A percentile compares a stretch with the other conserved stretches of the same genome.
These are phyloP conservation scores for Capronia americana DNA, from an alignment of 2,329 filamentous ascomycete species.

Conservation along the genomic window DNA sequence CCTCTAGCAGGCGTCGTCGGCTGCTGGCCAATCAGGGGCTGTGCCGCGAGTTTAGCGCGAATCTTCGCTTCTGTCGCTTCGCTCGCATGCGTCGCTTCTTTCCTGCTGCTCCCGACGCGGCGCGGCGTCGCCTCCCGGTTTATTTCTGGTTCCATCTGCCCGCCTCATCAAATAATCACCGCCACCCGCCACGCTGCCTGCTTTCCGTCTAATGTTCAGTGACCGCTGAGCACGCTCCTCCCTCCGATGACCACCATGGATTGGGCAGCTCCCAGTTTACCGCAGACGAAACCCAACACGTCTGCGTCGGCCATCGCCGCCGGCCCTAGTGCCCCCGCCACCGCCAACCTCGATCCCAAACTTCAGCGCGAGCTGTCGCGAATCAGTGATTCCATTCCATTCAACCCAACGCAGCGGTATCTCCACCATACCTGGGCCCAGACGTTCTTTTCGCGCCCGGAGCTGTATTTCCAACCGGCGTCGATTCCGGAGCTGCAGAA, in stretches of 20 bases:
- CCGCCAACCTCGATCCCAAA: conserved; percentile 50
- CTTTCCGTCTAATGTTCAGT: conserved; percentile 14
- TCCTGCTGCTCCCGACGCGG: not conserved
- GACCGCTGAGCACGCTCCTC: conserved; percentile 7
- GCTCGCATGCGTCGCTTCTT: not conserved
- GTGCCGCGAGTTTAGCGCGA: conserved; percentile 26
- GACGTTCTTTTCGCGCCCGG: conserved; percentile 86
- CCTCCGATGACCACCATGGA: conserved; percentile 28
- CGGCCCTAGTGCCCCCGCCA: conserved; percentile 24
- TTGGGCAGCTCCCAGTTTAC: conserved; percentile 37
- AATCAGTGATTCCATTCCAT: conserved; percentile 70
- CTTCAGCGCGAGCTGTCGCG: conserved; percentile 63
- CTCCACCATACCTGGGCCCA: conserved; percentile 92
- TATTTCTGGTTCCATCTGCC: conserved; percentile 20
- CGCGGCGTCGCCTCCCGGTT: not conserved
- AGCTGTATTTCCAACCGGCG: conserved; percentile 87
- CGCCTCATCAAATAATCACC: conserved; percentile 12
- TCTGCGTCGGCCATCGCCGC: conserved; percentile 8
- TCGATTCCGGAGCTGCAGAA: conserved; percentile 83
- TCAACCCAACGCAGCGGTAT: conserved; percentile 75
- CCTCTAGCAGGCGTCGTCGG: conserved; percentile 21
- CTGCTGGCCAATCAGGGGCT: conserved; percentile 19
- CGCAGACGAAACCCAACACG: conserved; percentile 33
- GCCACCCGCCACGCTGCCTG: not conserved
- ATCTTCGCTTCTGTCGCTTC: not conserved